Conservation (phyloP, 23 red algal species). For the Chondrus crispus region DNA sequence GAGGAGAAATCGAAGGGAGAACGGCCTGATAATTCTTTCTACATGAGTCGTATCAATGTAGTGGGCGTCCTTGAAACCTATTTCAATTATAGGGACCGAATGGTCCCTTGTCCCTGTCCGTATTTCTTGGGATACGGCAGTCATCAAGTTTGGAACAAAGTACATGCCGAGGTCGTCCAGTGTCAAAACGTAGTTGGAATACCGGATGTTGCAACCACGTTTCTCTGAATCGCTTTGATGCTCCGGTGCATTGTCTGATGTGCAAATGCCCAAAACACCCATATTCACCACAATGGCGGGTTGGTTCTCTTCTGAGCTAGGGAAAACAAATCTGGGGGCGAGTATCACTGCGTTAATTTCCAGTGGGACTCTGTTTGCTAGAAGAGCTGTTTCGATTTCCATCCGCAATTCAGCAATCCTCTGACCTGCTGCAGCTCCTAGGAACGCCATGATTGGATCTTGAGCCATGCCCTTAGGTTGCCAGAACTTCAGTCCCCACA, state of each 20-base stretch:
- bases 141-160: constrained; percentile 31
- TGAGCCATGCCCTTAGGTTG: constrained; percentile 56
- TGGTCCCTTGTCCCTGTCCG: background rate
- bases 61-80: background rate
- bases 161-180: constrained; percentile 62
- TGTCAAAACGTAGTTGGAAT: constrained; percentile 58
- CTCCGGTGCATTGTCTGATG: constrained; percentile 18
- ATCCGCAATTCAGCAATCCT: constrained; percentile 64
- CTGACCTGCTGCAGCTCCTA: constrained; percentile 61
- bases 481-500: constrained; percentile 73
- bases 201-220: constrained; percentile 11
- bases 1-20: constrained; percentile 60
- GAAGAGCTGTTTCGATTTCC: constrained; percentile 60
- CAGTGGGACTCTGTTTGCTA: constrained; percentile 61
- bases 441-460: constrained; percentile 74
- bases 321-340: constrained; percentile 70
- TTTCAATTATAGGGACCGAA: background rate
- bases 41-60: constrained; percentile 3
- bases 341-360: constrained; percentile 66
- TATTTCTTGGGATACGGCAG: background rate
- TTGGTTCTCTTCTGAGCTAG: background rate
- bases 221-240: background rate
- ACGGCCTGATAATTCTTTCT: constrained; percentile 63
- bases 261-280: constrained; percentile 62
- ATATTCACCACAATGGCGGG: constrained; percentile 64